These are phyloP conservation scores for Tuber indicum DNA, from an alignment of 495 filamentous ascomycete genomes.

Conservation along the genomic window DNA sequence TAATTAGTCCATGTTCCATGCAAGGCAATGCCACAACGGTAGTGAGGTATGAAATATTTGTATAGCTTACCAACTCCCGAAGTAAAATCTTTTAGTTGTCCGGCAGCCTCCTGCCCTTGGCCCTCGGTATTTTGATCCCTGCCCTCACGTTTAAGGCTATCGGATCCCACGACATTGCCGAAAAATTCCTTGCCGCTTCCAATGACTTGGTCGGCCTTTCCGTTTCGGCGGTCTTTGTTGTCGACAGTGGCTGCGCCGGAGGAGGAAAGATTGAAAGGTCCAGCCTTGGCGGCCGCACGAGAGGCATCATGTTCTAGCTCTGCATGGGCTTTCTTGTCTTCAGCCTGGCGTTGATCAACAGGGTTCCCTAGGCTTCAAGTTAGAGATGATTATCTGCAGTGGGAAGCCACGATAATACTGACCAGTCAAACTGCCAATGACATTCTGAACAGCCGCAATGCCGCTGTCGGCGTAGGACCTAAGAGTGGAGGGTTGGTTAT, in stretches of 20 bases:
- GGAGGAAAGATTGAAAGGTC: conserved; percentile 59
- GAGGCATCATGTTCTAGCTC: conserved; percentile 61
- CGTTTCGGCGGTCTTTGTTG: conserved; percentile 61
- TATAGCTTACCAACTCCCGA: conserved; percentile 48
- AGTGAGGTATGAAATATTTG: not conserved
- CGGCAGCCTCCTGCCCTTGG: conserved; percentile 73
- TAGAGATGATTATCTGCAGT: not conserved
- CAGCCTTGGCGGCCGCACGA: conserved; percentile 64
- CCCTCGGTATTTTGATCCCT: conserved; percentile 72
- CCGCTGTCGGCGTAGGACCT: conserved; percentile 77
- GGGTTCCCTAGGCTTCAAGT: conserved; percentile 33
- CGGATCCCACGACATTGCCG: conserved; percentile 67
- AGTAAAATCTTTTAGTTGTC: conserved; percentile 71
- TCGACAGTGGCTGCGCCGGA: conserved; percentile 67
- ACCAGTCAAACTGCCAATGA: conserved; percentile 68
- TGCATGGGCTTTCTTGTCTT: conserved; percentile 56
- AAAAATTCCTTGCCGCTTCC: conserved; percentile 78
- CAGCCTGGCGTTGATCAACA: conserved; percentile 45
- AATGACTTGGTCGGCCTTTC: conserved; percentile 78
- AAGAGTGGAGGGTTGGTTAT: conserved; percentile 58
- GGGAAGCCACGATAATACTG: conserved; percentile 35
- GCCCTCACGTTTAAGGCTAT: conserved; percentile 66
- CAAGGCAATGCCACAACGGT: not conserved
- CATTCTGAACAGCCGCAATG: conserved; percentile 63
- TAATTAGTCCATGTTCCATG: conserved; percentile 7